These are phyloP conservation scores for Rhizopogon vulgaris DNA, from an alignment of 768 basidiomycete genomes.

Conservation along the genomic window DNA sequence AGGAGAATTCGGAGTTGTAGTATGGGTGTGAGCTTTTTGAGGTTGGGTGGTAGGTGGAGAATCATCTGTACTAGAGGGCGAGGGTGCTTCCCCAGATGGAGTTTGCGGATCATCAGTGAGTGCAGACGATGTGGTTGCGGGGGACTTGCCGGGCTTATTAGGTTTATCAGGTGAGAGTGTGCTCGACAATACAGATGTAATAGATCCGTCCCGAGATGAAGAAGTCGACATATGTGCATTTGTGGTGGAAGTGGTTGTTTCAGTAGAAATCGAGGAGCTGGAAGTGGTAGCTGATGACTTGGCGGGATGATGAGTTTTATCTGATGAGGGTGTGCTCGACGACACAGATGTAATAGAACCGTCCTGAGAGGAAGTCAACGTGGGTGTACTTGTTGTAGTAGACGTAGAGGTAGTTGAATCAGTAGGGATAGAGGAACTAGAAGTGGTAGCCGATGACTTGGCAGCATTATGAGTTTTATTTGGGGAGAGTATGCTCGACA, in stretches of 20 bases:
- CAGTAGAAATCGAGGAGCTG: too few species aligned
- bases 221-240: not conserved
- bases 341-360: not conserved
- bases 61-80: not conserved
- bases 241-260: not conserved
- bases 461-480: not conserved
- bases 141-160: too few species aligned
- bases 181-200: not conserved
- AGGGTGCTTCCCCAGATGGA: not conserved
- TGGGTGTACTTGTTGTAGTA: not conserved
- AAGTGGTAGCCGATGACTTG: not conserved
- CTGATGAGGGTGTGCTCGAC: not conserved
- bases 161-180: not conserved
- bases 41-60: not conserved
- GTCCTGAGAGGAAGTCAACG: not conserved
- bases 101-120: not conserved
- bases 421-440: not conserved
- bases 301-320: too few species aligned
- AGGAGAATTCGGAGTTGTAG: not conserved
- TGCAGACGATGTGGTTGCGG: not conserved
- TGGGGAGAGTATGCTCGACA: not conserved
- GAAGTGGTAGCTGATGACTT: not conserved
- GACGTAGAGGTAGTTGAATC: not conserved
- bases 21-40: not conserved
- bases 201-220: not conserved